Base-by-base conservation (phyloP, 1,284 basidiomycete genomes). In the Fomitopsis pinicola region DNA sequence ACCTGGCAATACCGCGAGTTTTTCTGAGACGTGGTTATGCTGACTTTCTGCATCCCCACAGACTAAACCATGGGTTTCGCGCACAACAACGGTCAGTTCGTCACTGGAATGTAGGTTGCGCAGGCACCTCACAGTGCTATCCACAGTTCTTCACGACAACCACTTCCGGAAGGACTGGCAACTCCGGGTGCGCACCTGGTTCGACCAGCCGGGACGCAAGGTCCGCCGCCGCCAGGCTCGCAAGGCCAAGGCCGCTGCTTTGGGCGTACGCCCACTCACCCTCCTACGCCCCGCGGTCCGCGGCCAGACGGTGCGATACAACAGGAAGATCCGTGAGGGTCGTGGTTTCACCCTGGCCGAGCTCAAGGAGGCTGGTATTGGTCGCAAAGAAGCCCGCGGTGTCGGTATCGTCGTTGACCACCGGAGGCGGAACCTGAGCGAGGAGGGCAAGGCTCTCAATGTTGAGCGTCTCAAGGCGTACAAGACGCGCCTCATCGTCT, bases 131-230 rank as follows among this genome's bases (percentile, higher is more conserved):
- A 36, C 52, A 10, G 57, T 36, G 22, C 35, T 38, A 60, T 58
- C 33, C 63, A 12, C 64, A 90, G 92, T 93, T 81, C 92, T 95
- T 77, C 94, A 87, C 80, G 84, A 82, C 75, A 96, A 96, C 82
- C 96, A 98, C 78, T 98, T 98, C 89, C 94, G 89, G 82, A 99
- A 99, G 90, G 95, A 97, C 80, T 97, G 95, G 95, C 92, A 97
- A 79, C 85, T 88, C 75, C 89, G 89, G 71, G 94, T 97, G 73
- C 91, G 91, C 79, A 97, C 93, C 75, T 96, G 96, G 97, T 99
- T 99, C 78, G 94, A 99, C 85, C 97, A 99, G 82, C 95, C 97
- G 67, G 97, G 96, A 63, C 92, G 93, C 78, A 99, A 99, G 84
- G 92, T 97, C 80, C 91, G 94, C 77, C 88, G 97, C 77, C 93